Conservation (phyloP, 768 basidiomycete genomes). For the Trametes gibbosa region DNA sequence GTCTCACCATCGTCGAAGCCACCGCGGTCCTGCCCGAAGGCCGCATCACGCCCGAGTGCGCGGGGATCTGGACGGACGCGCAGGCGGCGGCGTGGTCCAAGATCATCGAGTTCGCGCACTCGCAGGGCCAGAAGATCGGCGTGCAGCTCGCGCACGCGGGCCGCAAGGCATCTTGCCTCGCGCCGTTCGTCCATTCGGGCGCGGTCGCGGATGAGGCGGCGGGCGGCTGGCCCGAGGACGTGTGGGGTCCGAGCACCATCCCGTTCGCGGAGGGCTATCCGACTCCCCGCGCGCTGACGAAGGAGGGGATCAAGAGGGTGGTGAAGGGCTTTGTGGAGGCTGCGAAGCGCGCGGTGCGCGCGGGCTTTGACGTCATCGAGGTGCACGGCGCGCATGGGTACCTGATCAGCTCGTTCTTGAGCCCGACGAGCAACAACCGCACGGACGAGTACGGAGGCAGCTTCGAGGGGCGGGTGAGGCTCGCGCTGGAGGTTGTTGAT, state of each 20-base stretch:
- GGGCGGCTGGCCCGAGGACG: constrained; percentile 37
- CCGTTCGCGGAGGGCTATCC: constrained; percentile 35
- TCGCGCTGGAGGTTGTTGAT: constrained; percentile 31
- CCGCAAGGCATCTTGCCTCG: constrained; percentile 62
- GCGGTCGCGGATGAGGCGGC: constrained; percentile 33
- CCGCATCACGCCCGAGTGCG: constrained; percentile 58
- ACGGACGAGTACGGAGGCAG: constrained; percentile 50
- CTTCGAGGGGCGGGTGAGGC: constrained; percentile 46
- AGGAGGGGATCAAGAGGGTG: constrained; percentile 37
- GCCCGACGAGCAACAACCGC: constrained; percentile 41
- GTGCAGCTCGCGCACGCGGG: constrained; percentile 79
- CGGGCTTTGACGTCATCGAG: constrained; percentile 34
- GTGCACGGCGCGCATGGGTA: constrained; percentile 28
- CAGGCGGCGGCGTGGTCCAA: constrained; percentile 46
- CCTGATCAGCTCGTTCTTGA: constrained; percentile 35
- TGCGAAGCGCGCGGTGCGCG: constrained; percentile 32
- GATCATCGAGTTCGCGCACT: constrained; percentile 68
- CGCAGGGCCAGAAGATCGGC: constrained; percentile 63
- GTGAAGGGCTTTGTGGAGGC: constrained; percentile 36
- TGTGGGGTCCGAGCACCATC: constrained; percentile 36
- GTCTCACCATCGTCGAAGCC: constrained; percentile 62
- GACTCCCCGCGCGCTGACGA: constrained; percentile 36
- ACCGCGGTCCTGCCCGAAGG: constrained; percentile 57
- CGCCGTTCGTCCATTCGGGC: constrained; percentile 60
- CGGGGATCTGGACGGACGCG: constrained; percentile 59